Base-by-base conservation (phyloP, 768 basidiomycete species). In the Tylopilus felleus region DNA sequence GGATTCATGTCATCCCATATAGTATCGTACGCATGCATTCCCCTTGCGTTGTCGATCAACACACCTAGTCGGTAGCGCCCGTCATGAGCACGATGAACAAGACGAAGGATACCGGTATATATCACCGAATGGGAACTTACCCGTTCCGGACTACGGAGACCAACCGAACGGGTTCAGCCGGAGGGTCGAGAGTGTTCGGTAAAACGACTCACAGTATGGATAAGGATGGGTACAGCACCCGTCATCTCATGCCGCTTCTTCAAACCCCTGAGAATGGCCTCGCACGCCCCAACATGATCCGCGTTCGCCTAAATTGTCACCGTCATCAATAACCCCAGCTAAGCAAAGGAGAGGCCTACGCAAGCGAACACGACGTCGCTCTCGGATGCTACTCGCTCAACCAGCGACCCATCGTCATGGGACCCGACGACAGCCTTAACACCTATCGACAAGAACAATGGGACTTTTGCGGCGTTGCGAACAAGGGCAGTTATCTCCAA, bases 1-100 rank as follows among this genome's bases (percentile, higher is more conserved):
- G 71, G 58, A 48, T 83, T 68, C n/a, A 64, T 52, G 55, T 84
- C 83, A 46, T 77, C 71, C 63, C 77, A 82, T 21, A 82, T 69
- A 2, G 62, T 65, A n/a, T 74, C 70, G 3, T 60, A 65, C 4
- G 68, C 52, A 52, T 67, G 65, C 56, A 71, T 62, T 6, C 80
- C 81, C 12, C 49, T 63, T 0, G 79, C 76, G 21, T 77, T 60
- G 56, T 82, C 81, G 3, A 62, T 53, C 17, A 80, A 62, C 2
- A 80, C 75, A 49, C 75, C 75, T 72, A 51, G 47, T 23, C 33
- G 19, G 19, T 10, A 9, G 38, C 17, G 14, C 5, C 33, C 29
- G 29, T 23, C 12, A 5, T 16, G 25, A 38, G 41, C 27, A 3
- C n/a, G 14, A 22, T 14, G 8, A 35, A 23, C 31, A 9, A 35